Percentiles rank a stretch among this genome's conserved stretches.
Conservation (phyloP, 345 rosid species). For the Lenwebbia sp. region DNA sequence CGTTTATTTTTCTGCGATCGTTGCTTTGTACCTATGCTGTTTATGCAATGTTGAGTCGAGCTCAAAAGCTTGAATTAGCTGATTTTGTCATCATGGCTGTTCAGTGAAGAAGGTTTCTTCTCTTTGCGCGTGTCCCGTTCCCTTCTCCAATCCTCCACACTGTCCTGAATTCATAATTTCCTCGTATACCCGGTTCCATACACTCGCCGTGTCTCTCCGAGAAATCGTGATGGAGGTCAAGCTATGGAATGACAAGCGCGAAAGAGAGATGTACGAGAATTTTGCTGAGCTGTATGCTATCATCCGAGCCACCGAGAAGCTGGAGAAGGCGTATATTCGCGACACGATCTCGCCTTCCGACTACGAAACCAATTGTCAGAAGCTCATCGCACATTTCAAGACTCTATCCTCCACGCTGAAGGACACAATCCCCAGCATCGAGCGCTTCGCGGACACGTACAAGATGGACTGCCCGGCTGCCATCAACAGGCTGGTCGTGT, state of each 20-base stretch:
- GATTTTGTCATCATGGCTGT: not conserved
- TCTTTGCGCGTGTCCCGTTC: conserved; percentile 97
- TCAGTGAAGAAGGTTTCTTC: conserved; percentile 3
- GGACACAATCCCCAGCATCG: conserved; percentile 75
- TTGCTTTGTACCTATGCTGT: not conserved
- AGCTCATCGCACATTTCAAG: conserved; percentile 89
- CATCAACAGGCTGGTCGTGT: conserved; percentile 69
- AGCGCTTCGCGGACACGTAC: conserved; percentile 83
- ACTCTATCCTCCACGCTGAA: conserved; percentile 73
- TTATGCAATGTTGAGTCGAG: not conserved
- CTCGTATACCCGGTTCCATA: not conserved
- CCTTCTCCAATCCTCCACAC: conserved; percentile 62
- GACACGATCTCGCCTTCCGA: conserved; percentile 66
- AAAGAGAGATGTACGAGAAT: conserved; percentile 94
- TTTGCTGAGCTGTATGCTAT: conserved; percentile 94
- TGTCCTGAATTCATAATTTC: not conserved
- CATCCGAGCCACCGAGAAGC: conserved; percentile 94
- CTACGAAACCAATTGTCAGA: conserved; percentile 83
- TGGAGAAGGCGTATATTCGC: conserved; percentile 85
- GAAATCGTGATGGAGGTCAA: conserved; percentile 69
- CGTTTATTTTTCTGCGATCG: not conserved
- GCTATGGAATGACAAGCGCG: conserved; percentile 94
- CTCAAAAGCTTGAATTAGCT: not conserved
- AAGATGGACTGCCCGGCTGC: conserved; percentile 96
- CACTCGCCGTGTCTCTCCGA: not conserved